Base-by-base conservation (phyloP, 768 basidiomycete species). In the Phanerochaete sordida region DNA sequence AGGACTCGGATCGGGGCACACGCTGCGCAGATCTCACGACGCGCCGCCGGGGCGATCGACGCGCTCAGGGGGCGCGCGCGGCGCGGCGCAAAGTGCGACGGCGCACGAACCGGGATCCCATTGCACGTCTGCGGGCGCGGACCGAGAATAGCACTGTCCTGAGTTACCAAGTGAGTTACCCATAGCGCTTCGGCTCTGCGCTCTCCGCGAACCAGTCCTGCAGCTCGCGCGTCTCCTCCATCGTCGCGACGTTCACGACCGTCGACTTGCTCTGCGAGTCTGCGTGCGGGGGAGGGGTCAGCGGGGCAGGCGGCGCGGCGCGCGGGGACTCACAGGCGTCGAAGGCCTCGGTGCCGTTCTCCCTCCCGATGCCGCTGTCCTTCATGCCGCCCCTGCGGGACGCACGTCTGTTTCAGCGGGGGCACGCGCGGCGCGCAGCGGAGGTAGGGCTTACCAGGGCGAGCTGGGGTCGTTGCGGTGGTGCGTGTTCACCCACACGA, bases 401-500 rank as follows among this genome's bases (percentile, higher is more conserved):
- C 2, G 24, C 57, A 45, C 30, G 33, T 13, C 31, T 61, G 35
- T 9, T 27, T 43, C 39, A 19, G 46, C 49, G 15, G 43, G 49
- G 59, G 35, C 23, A 35, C 6, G 33, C 26, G 28, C 15, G 26
- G 52, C n/a, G 43, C 8, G 21, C 3, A 39, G 21, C 8, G 35
- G 7, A 27, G 24, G 35, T 16, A 52, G 31, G 23, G n/a, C 45
- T 49, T 68, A 91, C 92, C 93, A 95, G 43, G 93, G 91, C 31
- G 90, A 92, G 63, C 88, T 89, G 8, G 93, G 93, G 68, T 94
- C 91, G 65, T 95, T 94, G 48, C 92, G 82, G 68, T 95, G 93
- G 64, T 93, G 91, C 0, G 89, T 92, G 69, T 95, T 94, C 37
- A 93, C 83, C 93, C 93, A 95, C 47, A 90, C 88, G 30, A 94